Conservation (phyloP, 768 basidiomycete species). For the Porphyrellus cyaneotinctus region DNA sequence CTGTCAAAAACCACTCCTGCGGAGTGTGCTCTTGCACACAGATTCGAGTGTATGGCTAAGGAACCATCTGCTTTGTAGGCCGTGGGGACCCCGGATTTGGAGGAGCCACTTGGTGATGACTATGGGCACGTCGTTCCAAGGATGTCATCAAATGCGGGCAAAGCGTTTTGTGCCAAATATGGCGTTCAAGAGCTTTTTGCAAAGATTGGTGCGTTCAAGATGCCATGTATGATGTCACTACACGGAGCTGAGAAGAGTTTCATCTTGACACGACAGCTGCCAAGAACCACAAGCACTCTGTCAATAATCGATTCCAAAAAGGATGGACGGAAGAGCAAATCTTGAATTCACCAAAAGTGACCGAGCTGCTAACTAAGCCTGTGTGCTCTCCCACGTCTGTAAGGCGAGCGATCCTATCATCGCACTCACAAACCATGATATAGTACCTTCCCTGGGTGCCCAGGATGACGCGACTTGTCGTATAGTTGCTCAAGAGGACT, state of each 20-base stretch:
- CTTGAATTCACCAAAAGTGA: constrained; percentile 59
- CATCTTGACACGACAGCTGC: too few species aligned
- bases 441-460: neutral
- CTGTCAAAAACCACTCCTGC: constrained; percentile 62
- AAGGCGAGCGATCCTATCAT: constrained; percentile 11
- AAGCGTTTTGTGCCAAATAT: constrained; percentile 70
- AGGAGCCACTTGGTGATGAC: constrained; percentile 49
- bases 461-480: constrained; percentile 74
- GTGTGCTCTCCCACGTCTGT: constrained; percentile 88
- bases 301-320: constrained; percentile 77
- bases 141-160: constrained; percentile 63
- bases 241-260: too few species aligned
- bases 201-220: too few species aligned
- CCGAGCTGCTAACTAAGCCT: constrained; percentile 65
- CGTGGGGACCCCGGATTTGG: constrained; percentile 41
- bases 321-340: constrained; percentile 73
- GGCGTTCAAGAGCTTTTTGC: constrained; percentile 66
- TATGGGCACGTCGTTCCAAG: constrained; percentile 65
- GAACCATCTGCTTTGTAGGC: constrained; percentile 48
- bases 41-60: constrained; percentile 79
- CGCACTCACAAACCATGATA: neutral
- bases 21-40: constrained; percentile 74
- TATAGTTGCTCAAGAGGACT: constrained; percentile 72
- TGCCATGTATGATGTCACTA: too few species aligned
- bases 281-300: constrained; percentile 80